Evolutionary conservation across 306 rosid species (phyloP), one percentile per base, ranked within the genome.

Genomic region (Potentilla sterilis): DNA sequence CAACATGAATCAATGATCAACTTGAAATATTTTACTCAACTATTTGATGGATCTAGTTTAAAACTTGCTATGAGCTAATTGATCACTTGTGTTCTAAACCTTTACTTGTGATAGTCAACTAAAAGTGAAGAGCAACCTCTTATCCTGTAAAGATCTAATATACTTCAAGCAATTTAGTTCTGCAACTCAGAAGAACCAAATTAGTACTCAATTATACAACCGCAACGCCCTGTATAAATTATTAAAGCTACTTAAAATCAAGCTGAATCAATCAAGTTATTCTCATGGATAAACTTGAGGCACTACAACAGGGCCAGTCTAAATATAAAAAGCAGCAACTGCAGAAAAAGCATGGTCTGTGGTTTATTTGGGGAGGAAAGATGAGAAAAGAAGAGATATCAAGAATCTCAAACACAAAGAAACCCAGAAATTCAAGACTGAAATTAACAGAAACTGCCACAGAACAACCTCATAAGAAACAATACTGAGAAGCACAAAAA

Each of bases 401-500:
- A 47, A 22, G 7, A 38, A 38, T 38, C 24, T 67, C 73, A 35
- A 24, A 57, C 6, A 78, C 35, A 14, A 42, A 16, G 21, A 16
- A 69, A 42, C 35, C 82, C 66, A 82, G 34, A 48, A 73, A 75
- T 49, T 10, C 21, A n/a, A 46, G 59, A 65, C 18, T 42, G 9
- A 48, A 68, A 65, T 40, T 74, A 16, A 4, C 9, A 73, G 11
- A 74, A 44, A 69, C 73, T 51, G 73, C 49, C 12, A 72, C 58
- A 52, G 15, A 22, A 34, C 64, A 22, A 62, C 22, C 64, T 37
- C 76, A 58, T 47, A 78, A 15, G 21, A 37, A 70, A 46, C 68
- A 63, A 7, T 34, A 41, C 55, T 40, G 43, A 41, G 51, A 28
- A 32, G 73, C 74, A 57, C 18, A 34, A 68, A 37, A 18, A 66